phyloP scores from a whole-genome alignment of 257 asterid genomes.

The Nicotiana knightiana region DNA sequence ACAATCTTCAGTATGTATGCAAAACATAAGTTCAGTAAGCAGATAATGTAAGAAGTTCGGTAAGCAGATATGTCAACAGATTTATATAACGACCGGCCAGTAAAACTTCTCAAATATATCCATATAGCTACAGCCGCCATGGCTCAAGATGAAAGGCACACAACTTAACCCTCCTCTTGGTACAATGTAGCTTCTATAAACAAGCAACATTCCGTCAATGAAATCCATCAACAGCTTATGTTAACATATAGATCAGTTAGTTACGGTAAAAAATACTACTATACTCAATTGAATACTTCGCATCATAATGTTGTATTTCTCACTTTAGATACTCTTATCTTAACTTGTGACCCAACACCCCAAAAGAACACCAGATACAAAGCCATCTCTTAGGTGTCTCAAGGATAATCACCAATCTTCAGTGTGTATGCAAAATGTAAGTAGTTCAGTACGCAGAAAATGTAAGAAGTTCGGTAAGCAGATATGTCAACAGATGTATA shows the following conservation, averaged over 20 bases:
- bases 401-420: neutral
- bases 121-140: conserved; percentile 36
- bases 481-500: conserved; percentile 31
- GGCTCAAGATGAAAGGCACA: conserved; percentile 38
- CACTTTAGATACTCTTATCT: neutral
- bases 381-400: no score
- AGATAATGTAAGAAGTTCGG: conserved; percentile 50
- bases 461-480: conserved; percentile 51
- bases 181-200: neutral
- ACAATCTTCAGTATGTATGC: neutral
- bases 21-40: conserved; percentile 45
- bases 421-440: neutral
- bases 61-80: conserved; percentile 41
- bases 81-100: conserved; percentile 48
- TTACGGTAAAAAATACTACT: no score
- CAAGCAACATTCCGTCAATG: neutral
- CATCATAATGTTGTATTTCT: neutral
- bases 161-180: conserved; percentile 25
- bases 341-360: no score
- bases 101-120: conserved; percentile 22
- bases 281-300: no score
- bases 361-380: no score
- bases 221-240: no score
- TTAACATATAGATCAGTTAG: neutral
- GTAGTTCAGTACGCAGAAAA: neutral